A percentile compares a stretch with the other conserved stretches of the same genome.
Conservation (phyloP, 495 filamentous ascomycete genomes). For the Podospora comata region DNA sequence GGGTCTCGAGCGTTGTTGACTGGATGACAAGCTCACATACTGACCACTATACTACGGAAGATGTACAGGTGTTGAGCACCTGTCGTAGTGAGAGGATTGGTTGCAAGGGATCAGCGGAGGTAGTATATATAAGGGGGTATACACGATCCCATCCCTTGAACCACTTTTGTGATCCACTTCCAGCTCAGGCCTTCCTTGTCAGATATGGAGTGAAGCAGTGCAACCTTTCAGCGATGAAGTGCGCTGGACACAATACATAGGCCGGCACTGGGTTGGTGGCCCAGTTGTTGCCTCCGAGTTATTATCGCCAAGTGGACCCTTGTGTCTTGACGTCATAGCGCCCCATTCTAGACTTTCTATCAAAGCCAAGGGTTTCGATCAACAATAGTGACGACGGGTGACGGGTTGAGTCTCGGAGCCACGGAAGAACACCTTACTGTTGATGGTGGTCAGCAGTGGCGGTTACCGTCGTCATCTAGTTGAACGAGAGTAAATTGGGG, state of each 20-base stretch:
- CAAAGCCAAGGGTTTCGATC: background rate
- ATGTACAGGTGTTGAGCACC: constrained; percentile 20
- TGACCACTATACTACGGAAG: constrained; percentile 14
- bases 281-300: background rate
- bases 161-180: too few relatives aligned
- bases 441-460: too few relatives aligned
- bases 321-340: constrained; percentile 4
- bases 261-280: too few relatives aligned
- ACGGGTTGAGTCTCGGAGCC: background rate
- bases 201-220: too few relatives aligned
- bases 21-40: constrained; percentile 4
- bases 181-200: too few relatives aligned
- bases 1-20: constrained; percentile 5
- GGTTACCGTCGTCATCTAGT: background rate
- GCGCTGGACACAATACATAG: too few relatives aligned
- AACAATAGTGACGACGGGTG: background rate
- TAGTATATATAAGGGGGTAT: too few relatives aligned
- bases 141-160: too few relatives aligned
- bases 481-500: background rate
- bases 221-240: too few relatives aligned
- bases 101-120: background rate
- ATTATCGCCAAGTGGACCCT: background rate
- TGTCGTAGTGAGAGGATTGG: constrained; percentile 17
- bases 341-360: background rate
- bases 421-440: background rate